Percentiles rank a stretch among this genome's conserved stretches.
phyloP scores from a whole-genome alignment of 768 basidiomycete species.

The Termitomyces titanicus region DNA sequence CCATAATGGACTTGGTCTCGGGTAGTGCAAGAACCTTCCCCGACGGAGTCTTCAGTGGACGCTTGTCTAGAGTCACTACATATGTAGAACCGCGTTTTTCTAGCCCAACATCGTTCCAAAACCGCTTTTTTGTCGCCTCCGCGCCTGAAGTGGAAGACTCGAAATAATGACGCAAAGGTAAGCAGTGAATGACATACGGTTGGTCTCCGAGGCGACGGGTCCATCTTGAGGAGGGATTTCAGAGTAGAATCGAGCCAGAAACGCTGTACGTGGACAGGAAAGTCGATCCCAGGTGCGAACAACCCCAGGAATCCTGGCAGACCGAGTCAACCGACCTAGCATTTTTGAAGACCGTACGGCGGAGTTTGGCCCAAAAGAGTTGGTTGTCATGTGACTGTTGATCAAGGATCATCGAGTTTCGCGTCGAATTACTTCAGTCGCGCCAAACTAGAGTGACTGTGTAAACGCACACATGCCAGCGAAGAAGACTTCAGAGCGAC shows the following conservation, averaged over 20 bases:
- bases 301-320: conserved; percentile 5
- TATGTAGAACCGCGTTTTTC: conserved; percentile 51
- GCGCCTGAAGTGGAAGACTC: conserved; percentile 51
- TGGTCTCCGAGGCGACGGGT: conserved; percentile 54
- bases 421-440: neutral
- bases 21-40: conserved; percentile 79
- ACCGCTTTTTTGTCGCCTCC: conserved; percentile 81
- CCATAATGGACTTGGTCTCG: conserved; percentile 62
- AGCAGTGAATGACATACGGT: conserved; percentile 41
- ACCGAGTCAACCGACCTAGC: conserved; percentile 20
- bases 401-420: neutral
- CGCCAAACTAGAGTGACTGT: neutral
- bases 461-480: conserved; percentile 9
- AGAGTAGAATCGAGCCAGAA: conserved; percentile 20
- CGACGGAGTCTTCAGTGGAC: conserved; percentile 82
- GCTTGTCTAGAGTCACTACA: conserved; percentile 74
- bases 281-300: conserved; percentile 7
- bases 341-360: conserved; percentile 6
- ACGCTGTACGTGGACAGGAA: neutral
- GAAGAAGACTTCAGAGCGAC: conserved; percentile 3
- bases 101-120: conserved; percentile 92
- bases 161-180: neutral
- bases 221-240: conserved; percentile 33
- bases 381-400: conserved; percentile 19
- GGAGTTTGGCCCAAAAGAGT: conserved; percentile 8